These are phyloP conservation scores for Calendula officinalis DNA, from an alignment of 129 eudicot genomes.

Conservation along the genomic window DNA sequence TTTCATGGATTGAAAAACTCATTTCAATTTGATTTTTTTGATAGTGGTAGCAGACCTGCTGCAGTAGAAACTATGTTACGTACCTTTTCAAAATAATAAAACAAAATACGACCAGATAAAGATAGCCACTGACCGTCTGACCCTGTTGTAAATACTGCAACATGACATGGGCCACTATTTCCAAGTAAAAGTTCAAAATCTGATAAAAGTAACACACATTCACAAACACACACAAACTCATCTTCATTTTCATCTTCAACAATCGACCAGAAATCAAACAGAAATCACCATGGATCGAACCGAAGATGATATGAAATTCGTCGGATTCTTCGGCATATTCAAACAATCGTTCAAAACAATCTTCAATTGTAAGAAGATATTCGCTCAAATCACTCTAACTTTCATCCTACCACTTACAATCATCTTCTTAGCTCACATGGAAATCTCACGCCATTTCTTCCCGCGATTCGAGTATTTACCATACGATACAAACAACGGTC, in stretches of 20 bases:
- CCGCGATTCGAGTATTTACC: neutral
- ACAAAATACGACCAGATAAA: no score
- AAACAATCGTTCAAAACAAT: constrained; percentile 34
- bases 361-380: constrained; percentile 19
- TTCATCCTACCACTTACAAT: constrained; percentile 32
- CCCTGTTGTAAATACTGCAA: no score
- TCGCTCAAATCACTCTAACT: constrained; percentile 30
- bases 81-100: no score
- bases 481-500: neutral
- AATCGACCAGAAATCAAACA: neutral
- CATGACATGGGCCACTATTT: no score
- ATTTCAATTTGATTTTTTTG: no score
- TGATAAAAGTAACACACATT: neutral
- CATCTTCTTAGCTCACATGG: constrained; percentile 24
- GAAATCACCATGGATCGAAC: constrained; percentile 27
- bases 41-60: no score
- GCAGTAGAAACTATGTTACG: no score
- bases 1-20: no score
- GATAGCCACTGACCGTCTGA: no score
- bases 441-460: constrained; percentile 18
- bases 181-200: no score
- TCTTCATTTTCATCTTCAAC: neutral
- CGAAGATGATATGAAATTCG: constrained; percentile 29
- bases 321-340: constrained; percentile 36
- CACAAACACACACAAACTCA: neutral